These are phyloP conservation scores for Rossbeevera mucosa DNA, from an alignment of 768 basidiomycete species.

Conservation along the genomic window DNA sequence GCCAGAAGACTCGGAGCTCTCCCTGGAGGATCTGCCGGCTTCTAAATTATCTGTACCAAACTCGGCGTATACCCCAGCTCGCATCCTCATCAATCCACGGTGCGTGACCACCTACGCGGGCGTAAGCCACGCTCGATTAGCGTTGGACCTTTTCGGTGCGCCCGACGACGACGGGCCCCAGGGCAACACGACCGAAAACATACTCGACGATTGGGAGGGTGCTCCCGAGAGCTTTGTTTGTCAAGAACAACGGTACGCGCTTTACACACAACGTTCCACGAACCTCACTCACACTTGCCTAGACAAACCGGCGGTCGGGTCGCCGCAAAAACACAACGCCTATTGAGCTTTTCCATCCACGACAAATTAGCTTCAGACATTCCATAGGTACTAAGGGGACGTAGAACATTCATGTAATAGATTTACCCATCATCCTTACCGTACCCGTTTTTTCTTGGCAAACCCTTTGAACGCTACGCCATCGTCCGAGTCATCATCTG, in stretches of 20 bases:
- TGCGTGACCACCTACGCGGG: slow-evolving; percentile 98
- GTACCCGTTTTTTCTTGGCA: slow-evolving; percentile 27
- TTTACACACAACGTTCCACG: not conserved
- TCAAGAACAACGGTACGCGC: slow-evolving; percentile 82
- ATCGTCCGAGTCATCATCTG: slow-evolving; percentile 69
- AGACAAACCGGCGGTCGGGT: slow-evolving; percentile 87
- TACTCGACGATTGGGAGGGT: slow-evolving; percentile 91
- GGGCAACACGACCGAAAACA: slow-evolving; percentile 57
- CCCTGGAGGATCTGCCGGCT: slow-evolving; percentile 27
- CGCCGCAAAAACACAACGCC: slow-evolving; percentile 82
- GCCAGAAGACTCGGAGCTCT: slow-evolving; percentile 56
- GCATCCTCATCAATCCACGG: slow-evolving; percentile 92
- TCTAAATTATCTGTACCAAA: slow-evolving; percentile 70
- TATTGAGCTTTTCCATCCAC: slow-evolving; percentile 80
- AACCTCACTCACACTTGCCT: not conserved
- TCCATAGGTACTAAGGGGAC: not conserved
- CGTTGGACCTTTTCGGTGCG: slow-evolving; percentile 86
- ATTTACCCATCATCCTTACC: not conserved
- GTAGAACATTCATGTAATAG: slow-evolving; percentile 4
- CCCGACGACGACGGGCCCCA: slow-evolving; percentile 58
- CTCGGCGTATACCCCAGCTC: slow-evolving; percentile 79
- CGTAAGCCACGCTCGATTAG: slow-evolving; percentile 92
- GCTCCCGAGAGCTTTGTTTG: slow-evolving; percentile 98
- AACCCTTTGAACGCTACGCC: slow-evolving; percentile 69
- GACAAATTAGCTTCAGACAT: slow-evolving; percentile 49